phyloP scores from a whole-genome alignment of 352 stramenopile species.

The Phytophthora vignae region DNA sequence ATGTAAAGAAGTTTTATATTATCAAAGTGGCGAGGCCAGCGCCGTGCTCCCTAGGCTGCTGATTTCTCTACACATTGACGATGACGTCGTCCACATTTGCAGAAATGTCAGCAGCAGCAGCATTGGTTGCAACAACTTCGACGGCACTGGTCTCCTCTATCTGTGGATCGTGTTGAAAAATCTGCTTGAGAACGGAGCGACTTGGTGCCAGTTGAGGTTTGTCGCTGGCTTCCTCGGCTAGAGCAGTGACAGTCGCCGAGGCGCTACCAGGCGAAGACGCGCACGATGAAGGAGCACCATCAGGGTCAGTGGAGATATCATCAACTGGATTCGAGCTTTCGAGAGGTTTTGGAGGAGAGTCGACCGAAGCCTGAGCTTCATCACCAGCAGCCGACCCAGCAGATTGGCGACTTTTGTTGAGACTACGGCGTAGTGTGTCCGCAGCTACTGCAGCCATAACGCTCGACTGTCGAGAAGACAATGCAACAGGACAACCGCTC shows the following conservation, averaged over 20 bases:
- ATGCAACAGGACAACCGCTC: not conserved
- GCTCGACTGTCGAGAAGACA: slow-evolving; percentile 44
- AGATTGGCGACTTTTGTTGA: slow-evolving; percentile 53
- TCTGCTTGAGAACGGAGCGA: slow-evolving; percentile 42
- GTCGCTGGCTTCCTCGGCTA: slow-evolving; percentile 4
- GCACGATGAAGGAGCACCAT: slow-evolving; percentile 13
- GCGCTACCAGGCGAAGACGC: slow-evolving; percentile 27
- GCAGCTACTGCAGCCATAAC: slow-evolving; percentile 69
- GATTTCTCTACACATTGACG: slow-evolving; percentile 24
- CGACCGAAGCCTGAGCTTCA: not conserved
- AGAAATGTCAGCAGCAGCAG: not conserved
- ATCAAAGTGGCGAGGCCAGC: not conserved
- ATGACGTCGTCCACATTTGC: slow-evolving; percentile 18
- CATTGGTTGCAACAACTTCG: slow-evolving; percentile 1
- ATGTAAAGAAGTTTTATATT: not conserved
- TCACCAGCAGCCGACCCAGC: slow-evolving; percentile 15
- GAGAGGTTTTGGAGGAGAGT: not conserved
- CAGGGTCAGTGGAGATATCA: not conserved
- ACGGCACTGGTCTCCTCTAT: slow-evolving; percentile 9
- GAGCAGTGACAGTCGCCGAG: slow-evolving; percentile 12
- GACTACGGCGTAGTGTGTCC: slow-evolving; percentile 56
- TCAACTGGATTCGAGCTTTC: not conserved
- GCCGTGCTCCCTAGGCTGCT: not conserved
- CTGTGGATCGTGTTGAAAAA: slow-evolving; percentile 27
- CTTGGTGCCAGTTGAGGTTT: not conserved